Evolutionary conservation across 2,329 filamentous ascomycete genomes (phyloP).

Genomic region (Talaromyces sp.): DNA sequence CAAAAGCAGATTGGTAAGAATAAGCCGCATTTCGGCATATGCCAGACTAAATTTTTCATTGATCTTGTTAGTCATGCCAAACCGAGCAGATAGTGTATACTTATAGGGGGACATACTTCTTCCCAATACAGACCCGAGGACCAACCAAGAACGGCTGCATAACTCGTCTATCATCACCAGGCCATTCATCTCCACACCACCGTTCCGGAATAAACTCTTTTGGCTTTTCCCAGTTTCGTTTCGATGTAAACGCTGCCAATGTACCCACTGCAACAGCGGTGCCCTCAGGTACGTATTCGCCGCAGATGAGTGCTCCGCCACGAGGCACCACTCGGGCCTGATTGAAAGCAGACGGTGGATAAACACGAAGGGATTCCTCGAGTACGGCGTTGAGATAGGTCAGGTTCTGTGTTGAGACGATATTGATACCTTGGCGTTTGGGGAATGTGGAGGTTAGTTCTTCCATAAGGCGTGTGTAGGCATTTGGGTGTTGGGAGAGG

Average conservation of each 20-base stretch:
- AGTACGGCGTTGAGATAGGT: conserved; percentile 41
- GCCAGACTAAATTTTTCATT: no score
- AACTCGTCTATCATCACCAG: conserved; percentile 40
- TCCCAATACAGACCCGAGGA: conserved; percentile 49
- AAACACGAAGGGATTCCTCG: conserved; percentile 42
- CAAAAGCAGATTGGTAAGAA: no score
- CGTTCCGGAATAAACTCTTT: conserved; percentile 47
- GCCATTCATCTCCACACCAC: conserved; percentile 19
- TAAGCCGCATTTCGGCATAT: no score
- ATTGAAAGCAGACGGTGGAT: conserved; percentile 31
- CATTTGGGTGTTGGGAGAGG: conserved; percentile 20
- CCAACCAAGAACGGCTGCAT: conserved; percentile 49
- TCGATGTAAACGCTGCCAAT: conserved; percentile 41
- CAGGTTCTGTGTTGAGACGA: conserved; percentile 23
- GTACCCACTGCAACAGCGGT: conserved; percentile 43
- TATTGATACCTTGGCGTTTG: conserved; percentile 28
- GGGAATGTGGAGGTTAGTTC: conserved; percentile 25
- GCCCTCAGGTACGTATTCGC: conserved; percentile 25
- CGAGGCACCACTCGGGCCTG: background rate
- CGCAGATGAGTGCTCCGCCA: conserved; percentile 22
- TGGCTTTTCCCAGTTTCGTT: conserved; percentile 43
- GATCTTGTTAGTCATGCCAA: no score
- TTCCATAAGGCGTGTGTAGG: conserved; percentile 17
- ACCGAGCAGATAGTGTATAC: no score
- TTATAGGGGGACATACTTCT: no score